These are phyloP conservation scores for Venustampulla echinocandica DNA, from an alignment of 495 filamentous ascomycete species.

Conservation along the genomic window DNA sequence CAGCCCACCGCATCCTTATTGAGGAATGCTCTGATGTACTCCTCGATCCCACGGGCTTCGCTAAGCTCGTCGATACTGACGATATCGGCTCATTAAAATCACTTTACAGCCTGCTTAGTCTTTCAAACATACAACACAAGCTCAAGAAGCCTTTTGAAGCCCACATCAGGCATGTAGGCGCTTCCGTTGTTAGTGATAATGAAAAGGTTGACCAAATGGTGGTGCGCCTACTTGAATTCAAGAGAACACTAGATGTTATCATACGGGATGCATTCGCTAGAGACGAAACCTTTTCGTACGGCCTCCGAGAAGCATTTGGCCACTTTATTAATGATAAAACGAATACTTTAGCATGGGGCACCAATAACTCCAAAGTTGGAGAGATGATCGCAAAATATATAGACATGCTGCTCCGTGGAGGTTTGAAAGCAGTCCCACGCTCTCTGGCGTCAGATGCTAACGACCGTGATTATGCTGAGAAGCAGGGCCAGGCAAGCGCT, in stretches of 20 bases:
- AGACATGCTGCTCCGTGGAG: slow-evolving; percentile 78
- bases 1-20: slow-evolving; percentile 62
- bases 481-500: slow-evolving; percentile 44
- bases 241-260: slow-evolving; percentile 66
- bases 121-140: slow-evolving; percentile 51
- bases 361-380: slow-evolving; percentile 83
- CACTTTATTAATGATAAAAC: slow-evolving; percentile 82
- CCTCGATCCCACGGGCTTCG: slow-evolving; percentile 51
- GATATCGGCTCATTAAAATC: slow-evolving; percentile 58
- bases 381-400: slow-evolving; percentile 99
- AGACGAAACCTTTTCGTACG: slow-evolving; percentile 65
- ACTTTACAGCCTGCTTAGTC: slow-evolving; percentile 68
- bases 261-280: slow-evolving; percentile 63
- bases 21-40: slow-evolving; percentile 51
- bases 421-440: slow-evolving; percentile 65
- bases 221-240: slow-evolving; percentile 68
- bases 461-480: slow-evolving; percentile 42
- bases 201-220: slow-evolving; percentile 81
- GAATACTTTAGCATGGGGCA: slow-evolving; percentile 58
- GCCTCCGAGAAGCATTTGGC: slow-evolving; percentile 74
- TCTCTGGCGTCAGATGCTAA: slow-evolving; percentile 42
- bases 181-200: slow-evolving; percentile 70
- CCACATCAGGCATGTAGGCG: slow-evolving; percentile 72
- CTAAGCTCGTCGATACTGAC: slow-evolving; percentile 56
- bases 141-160: slow-evolving; percentile 63